Conservation (phyloP, 352 stramenopile species). For the Pythium myriotylum region DNA sequence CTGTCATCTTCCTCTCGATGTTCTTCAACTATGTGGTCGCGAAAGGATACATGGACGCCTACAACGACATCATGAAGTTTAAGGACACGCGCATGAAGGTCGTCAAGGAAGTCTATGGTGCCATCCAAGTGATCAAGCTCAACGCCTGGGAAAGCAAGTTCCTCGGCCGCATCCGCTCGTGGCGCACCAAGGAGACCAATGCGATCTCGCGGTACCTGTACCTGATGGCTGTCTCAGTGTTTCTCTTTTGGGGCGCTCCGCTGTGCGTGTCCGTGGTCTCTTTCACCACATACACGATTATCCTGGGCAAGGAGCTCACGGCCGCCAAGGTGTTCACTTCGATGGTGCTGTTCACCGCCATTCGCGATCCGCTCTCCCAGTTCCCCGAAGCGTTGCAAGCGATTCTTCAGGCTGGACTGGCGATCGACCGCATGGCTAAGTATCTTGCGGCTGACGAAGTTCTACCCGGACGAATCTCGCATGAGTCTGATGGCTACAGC, state of each 20-base stretch:
- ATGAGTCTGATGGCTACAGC: slow-evolving; percentile 5
- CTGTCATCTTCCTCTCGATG: slow-evolving; percentile 33
- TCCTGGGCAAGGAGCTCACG: slow-evolving; percentile 34
- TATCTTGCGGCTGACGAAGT: slow-evolving; percentile 32
- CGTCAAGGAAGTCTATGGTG: slow-evolving; percentile 43
- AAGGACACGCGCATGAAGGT: slow-evolving; percentile 50
- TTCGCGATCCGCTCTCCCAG: slow-evolving; percentile 27
- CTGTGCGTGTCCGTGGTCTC: slow-evolving; percentile 34
- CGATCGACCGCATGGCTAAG: slow-evolving; percentile 24
- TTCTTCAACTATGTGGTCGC: slow-evolving; percentile 28
- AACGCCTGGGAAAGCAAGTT: slow-evolving; percentile 88
- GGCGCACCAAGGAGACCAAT: slow-evolving; percentile 68
- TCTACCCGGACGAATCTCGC: slow-evolving; percentile 1
- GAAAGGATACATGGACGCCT: slow-evolving; percentile 24
- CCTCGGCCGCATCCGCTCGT: slow-evolving; percentile 54
- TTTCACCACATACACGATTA: slow-evolving; percentile 35
- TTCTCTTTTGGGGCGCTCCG: slow-evolving; percentile 36
- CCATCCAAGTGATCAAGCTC: slow-evolving; percentile 91
- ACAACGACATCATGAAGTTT: slow-evolving; percentile 26
- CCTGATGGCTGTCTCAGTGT: slow-evolving; percentile 62
- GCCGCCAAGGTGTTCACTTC: slow-evolving; percentile 39
- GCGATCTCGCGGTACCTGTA: slow-evolving; percentile 69
- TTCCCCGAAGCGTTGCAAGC: slow-evolving; percentile 22
- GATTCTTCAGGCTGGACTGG: slow-evolving; percentile 21
- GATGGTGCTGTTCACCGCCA: slow-evolving; percentile 32